Evolutionary conservation across 805 yeast species (phyloP), one percentile per base, ranked within the genome.

Genomic region (Ogataea methanolica): DNA sequence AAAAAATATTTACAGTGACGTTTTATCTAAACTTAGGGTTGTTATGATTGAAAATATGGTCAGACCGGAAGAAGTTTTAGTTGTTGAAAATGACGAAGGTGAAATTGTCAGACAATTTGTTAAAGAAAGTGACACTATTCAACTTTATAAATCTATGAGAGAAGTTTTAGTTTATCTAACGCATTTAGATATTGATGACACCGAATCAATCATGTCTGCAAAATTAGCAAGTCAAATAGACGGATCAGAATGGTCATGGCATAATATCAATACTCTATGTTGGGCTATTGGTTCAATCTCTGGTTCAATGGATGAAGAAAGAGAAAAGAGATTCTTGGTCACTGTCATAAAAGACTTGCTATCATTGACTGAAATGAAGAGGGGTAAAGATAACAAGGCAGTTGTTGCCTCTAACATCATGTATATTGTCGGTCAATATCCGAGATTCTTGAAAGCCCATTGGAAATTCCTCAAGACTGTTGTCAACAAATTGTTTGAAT

Each of bases 211-310:
- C 61, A 90, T 94, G 97, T 85, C 84, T 48, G 88, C 85, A 49
- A 94, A 94, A 69, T 77, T 94, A 56, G 88, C 94, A 15, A 80
- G 86, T 60, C 99, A 94, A 72, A 83, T 92, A 45, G 98, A 94
- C 68, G 98, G 95, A 39, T 77, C 88, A 47, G 99, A 94, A 71
- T 94, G 99, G 99, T 91, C 97, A 29, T 94, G 99, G 98, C 95
- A 90, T 66, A 92, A 92, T 64, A 85, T 94, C 60, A 94, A 94
- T 68, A 94, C 98, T 3, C 72, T 94, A 55, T 94, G 98, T 74
- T 94, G 99, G 99, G 99, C 99, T 11, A 94, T 94, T 66, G 99
- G 99, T 53, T 92, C 98, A 15, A 94, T 94, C 50, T 89, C 97
- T 3, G 98, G 99, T 63, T 88, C 99, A 1, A 94, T 94, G 99